Evolutionary conservation across 2,329 filamentous ascomycete species (phyloP).

Genomic region (Parafenestella ontariensis): DNA sequence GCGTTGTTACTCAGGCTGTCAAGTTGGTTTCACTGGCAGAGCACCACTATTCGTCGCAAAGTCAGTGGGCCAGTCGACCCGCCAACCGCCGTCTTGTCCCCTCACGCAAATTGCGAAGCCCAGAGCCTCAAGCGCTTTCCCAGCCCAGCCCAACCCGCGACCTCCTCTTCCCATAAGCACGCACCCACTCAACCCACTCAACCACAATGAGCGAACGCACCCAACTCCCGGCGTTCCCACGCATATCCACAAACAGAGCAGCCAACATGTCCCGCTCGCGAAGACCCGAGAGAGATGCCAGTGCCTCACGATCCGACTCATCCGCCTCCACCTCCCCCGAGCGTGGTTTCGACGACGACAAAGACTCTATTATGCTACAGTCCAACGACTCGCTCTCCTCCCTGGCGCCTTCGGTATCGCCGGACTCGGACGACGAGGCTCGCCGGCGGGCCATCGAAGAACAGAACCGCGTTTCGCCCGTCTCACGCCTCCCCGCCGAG

Average conservation of each 20-base stretch:
- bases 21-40: neutral
- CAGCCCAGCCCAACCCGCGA: neutral
- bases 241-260: slow-evolving; percentile 2
- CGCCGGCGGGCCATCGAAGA: slow-evolving; percentile 62
- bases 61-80: slow-evolving; percentile 16
- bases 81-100: slow-evolving; percentile 16
- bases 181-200: neutral
- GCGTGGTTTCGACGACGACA: slow-evolving; percentile 84
- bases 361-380: slow-evolving; percentile 85
- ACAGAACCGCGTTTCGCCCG: slow-evolving; percentile 74
- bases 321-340: slow-evolving; percentile 78
- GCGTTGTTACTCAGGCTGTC: neutral
- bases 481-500: slow-evolving; percentile 88
- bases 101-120: slow-evolving; percentile 6
- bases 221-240: slow-evolving; percentile 8
- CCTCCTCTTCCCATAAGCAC: slow-evolving; percentile 1
- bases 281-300: slow-evolving; percentile 39
- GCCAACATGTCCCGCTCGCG: slow-evolving; percentile 43
- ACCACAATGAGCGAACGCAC: slow-evolving; percentile 15
- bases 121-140: neutral
- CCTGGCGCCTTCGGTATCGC: slow-evolving; percentile 78
- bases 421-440: slow-evolving; percentile 78
- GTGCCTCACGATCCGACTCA: slow-evolving; percentile 52
- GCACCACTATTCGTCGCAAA: neutral
- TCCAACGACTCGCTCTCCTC: slow-evolving; percentile 92